Conservation (phyloP, 2,329 filamentous ascomycete genomes). For the Ophiobolus disseminans region DNA sequence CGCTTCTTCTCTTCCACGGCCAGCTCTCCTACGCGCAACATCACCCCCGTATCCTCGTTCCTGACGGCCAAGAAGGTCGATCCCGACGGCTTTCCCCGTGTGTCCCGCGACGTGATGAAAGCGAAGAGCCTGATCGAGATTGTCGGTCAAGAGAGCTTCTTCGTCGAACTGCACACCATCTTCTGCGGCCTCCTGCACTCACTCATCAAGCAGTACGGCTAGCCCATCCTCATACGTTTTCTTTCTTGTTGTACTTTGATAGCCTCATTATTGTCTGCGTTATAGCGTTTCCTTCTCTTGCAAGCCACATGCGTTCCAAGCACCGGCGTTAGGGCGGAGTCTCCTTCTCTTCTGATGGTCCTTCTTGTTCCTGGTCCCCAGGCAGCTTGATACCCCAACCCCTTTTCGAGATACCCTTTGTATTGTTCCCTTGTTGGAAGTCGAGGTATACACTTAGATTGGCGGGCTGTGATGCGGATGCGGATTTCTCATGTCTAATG, state of each 20-base stretch:
- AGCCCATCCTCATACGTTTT: conserved; percentile 18
- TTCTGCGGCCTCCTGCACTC: conserved; percentile 53
- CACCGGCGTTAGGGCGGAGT: conserved; percentile 21
- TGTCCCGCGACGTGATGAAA: conserved; percentile 59
- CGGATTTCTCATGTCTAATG: background rate
- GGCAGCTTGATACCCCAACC: conserved; percentile 33
- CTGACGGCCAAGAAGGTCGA: conserved; percentile 63
- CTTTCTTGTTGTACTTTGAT: conserved; percentile 14
- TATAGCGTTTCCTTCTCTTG: conserved; percentile 25
- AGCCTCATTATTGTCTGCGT: no score
- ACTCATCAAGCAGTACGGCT: conserved; percentile 50
- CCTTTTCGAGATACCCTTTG: conserved; percentile 37
- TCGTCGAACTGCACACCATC: conserved; percentile 63
- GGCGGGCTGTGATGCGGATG: background rate
- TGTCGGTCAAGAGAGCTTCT: conserved; percentile 65
- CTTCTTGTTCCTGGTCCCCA: conserved; percentile 5
- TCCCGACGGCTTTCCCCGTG: conserved; percentile 62
- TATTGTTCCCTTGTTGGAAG: conserved; percentile 9
- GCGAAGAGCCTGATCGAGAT: conserved; percentile 66
- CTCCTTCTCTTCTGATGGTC: background rate
- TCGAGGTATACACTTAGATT: conserved; percentile 15
- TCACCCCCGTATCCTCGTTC: conserved; percentile 65
- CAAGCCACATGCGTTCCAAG: conserved; percentile 9
- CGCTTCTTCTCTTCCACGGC: conserved; percentile 36
- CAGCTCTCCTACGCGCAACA: conserved; percentile 51